These are phyloP conservation scores for Chlorella sp. DNA, from an alignment of 139 green algal species.

Conservation along the genomic window DNA sequence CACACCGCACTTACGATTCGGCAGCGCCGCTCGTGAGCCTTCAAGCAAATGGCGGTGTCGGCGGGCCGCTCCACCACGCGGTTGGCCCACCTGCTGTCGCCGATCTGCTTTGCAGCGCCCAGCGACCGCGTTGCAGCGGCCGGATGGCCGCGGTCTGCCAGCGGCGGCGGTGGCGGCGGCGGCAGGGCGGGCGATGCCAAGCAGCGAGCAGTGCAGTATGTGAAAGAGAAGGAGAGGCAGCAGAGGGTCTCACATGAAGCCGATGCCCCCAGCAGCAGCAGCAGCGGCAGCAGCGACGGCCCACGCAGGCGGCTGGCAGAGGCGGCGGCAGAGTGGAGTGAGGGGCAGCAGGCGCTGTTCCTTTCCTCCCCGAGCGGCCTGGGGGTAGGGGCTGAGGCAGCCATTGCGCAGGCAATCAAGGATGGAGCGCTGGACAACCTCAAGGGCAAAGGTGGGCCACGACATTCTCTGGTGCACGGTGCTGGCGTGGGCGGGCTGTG, in stretches of 20 bases:
- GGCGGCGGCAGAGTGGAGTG: background rate
- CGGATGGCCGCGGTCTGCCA: no score
- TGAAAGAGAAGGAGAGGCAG: background rate
- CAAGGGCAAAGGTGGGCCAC: conserved; percentile 17
- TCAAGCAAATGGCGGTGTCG: no score
- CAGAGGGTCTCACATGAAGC: background rate
- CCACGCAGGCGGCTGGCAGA: conserved; percentile 18
- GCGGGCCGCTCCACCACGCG: no score
- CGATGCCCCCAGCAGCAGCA: background rate
- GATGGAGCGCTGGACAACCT: conserved; percentile 24
- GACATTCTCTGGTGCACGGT: no score
- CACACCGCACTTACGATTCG: no score
- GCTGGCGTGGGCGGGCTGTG: no score
- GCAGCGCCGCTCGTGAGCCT: no score
- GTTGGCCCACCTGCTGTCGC: no score
- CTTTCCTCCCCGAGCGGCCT: conserved; percentile 19
- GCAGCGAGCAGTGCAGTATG: background rate
- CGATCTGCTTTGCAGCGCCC: no score
- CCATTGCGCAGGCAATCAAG: background rate
- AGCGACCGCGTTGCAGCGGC: no score
- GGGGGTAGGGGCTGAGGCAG: background rate
- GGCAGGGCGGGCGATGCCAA: background rate
- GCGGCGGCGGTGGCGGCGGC: background rate
- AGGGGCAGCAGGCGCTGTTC: conserved; percentile 18
- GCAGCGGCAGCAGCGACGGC: no score